Base-by-base conservation (phyloP, 495 filamentous ascomycete species). In the Xylaria flabelliformis region DNA sequence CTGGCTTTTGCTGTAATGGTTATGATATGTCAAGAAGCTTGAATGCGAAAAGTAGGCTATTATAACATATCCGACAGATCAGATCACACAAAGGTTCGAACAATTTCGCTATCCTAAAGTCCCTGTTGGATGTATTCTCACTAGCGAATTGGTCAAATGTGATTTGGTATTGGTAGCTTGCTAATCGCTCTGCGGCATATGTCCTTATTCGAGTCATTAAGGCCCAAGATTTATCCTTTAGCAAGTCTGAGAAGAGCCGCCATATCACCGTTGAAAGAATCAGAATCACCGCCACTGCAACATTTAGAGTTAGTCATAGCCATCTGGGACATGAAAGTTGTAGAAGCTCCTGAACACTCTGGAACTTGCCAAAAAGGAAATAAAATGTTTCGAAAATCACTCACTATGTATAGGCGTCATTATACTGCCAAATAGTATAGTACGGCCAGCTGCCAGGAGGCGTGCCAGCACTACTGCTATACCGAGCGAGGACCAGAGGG, bases 381-480 rank as follows among this genome's bases (percentile, higher is more conserved):
- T n/a, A 19, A 17, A 7, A 17, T 34, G 1, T 5, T 50, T 50
- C 24, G 13, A 19, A 15, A 8, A 58, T 58, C 24, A 58, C 55
- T 5, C 29, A 58, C 56, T 82, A 86, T 26, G 73, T 68, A 67
- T 85, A 87, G 9, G 74, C 67, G 46, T 84, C 82, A 41, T 79
- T 78, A 73, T 87, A 85, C 79, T 91, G 89, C 89, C 89, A 91
- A 76, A 91, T 85, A 39, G 85, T 88, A 78, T 90, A 85, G 74
- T 78, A 86, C 3, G 82, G 74, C 90, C 90, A 91, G 21, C 89
- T 85, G 7, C 84, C 88, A 4, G 89, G 89, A 19, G 89, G 80
- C 0, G 83, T 83, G 13, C 89, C 88, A 0, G 85, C 75, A 0
- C 79, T 77, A 70, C 79, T 84, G 29, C 69, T 75, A 72, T 88